These are phyloP conservation scores for Carex pumila DNA, from an alignment of 176 grass and related monocot genomes.

Conservation along the genomic window DNA sequence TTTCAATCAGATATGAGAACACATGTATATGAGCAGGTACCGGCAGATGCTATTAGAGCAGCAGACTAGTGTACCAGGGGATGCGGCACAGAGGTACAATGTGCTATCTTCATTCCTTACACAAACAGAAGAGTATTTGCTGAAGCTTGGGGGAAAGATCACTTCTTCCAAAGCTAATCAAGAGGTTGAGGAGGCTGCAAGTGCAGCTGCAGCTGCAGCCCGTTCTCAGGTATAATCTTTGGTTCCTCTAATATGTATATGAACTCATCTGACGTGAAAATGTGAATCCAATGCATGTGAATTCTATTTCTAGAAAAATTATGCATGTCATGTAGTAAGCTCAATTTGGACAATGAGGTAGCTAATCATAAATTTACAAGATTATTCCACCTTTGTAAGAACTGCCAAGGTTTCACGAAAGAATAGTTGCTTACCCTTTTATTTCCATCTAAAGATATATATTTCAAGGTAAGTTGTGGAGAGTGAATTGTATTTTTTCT, in stretches of 20 bases:
- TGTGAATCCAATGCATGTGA: not conserved
- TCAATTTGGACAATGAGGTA: not conserved
- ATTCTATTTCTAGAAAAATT: not conserved
- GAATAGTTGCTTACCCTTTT: not conserved
- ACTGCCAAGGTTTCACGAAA: not conserved
- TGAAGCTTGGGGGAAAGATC: slow-evolving; percentile 96
- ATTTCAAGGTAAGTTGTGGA: not conserved
- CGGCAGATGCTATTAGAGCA: slow-evolving; percentile 93
- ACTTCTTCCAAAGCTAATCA: slow-evolving; percentile 83
- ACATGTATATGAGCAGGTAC: slow-evolving; percentile 25
- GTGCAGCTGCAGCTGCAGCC: slow-evolving; percentile 65
- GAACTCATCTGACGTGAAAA: not conserved
- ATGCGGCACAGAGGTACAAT: slow-evolving; percentile 83
- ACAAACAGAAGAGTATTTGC: slow-evolving; percentile 96
- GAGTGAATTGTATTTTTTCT: not conserved
- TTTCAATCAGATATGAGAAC: not conserved
- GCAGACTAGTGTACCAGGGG: slow-evolving; percentile 83
- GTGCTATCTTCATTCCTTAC: slow-evolving; percentile 96
- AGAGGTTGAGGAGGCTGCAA: slow-evolving; percentile 90
- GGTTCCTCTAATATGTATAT: not conserved
- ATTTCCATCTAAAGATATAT: not conserved
- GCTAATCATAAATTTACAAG: not conserved
- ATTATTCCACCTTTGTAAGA: not conserved
- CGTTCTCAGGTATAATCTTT: slow-evolving; percentile 65
- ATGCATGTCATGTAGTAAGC: not conserved